Evolutionary conservation across 2,329 filamentous ascomycete genomes (phyloP).

Genomic region (Cordyceps javanica): DNA sequence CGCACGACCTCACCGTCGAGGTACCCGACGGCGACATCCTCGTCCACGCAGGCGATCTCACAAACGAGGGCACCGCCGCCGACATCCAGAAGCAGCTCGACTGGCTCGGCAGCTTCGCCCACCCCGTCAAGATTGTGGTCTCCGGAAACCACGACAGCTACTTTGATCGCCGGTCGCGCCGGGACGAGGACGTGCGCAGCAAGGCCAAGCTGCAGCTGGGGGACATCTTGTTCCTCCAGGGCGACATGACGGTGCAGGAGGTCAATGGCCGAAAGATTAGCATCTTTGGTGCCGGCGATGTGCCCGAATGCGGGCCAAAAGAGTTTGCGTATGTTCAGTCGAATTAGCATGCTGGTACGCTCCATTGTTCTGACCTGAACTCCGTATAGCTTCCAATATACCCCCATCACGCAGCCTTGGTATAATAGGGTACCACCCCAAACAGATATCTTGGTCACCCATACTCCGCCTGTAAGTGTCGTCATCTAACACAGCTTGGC

Average conservation of each 20-base stretch:
- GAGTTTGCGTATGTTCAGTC: conserved; percentile 50
- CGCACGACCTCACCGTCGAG: conserved; percentile 58
- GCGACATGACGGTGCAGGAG: conserved; percentile 55
- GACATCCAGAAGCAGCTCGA: conserved; percentile 79
- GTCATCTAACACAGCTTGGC: too few species aligned
- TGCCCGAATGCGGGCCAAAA: conserved; percentile 66
- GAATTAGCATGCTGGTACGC: not conserved
- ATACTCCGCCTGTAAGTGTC: conserved; percentile 60
- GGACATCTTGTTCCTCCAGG: conserved; percentile 69
- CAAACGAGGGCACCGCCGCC: conserved; percentile 61
- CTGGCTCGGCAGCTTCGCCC: conserved; percentile 71
- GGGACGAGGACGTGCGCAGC: conserved; percentile 46
- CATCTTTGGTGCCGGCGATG: conserved; percentile 75
- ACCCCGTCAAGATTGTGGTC: conserved; percentile 74
- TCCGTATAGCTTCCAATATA: conserved; percentile 78
- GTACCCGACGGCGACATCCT: conserved; percentile 77
- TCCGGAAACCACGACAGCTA: conserved; percentile 86
- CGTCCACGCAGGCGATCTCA: conserved; percentile 84
- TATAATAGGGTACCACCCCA: conserved; percentile 61
- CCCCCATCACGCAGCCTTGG: conserved; percentile 62
- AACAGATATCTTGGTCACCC: conserved; percentile 75
- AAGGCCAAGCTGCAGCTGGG: conserved; percentile 57
- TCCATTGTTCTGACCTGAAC: not conserved
- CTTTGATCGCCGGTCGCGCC: conserved; percentile 63
- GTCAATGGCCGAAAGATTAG: conserved; percentile 50